Base-by-base conservation (phyloP, 106 monocot genomes). In the Allium cepa region DNA sequence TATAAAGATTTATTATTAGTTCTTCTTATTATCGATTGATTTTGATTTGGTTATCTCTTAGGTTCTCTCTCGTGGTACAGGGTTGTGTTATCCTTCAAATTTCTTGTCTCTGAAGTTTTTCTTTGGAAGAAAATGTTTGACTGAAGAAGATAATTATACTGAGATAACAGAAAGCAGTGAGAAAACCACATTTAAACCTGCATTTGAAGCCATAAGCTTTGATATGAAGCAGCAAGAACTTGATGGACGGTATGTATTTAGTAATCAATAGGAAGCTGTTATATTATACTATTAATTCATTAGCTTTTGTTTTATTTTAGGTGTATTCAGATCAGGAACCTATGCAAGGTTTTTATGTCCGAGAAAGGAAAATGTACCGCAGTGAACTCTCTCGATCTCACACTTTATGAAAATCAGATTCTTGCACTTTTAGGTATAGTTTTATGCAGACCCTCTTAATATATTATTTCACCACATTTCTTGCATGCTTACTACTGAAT, bases 371-470 rank as follows among this genome's bases (percentile, higher is more conserved):
- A 73, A 69, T 90, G 69, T 72, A 84, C 77, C 80, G 93, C 93
- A 47, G 86, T 94, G n/a, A 82, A 94, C 64, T 86, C 77, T 45
- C 79, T 94, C 60, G 79, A 87, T 26, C 86, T 94, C 55, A 87
- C 86, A 11, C 77, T 94, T 8, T 90, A 78, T 75, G 93, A 94
- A 72, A 94, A 84, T 57, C 93, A 94, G 60, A 90, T 94, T 75
- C 84, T 94, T 74, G 89, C 93, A 46, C 89, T 94, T 86, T 71
- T 94, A 64, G 93, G 93, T 94, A 81, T 72, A 36, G 36, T 36
- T 36, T 36, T 36, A 36, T 36, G 36, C 36, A 36, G 36, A 36
- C 36, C 36, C 36, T 36, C 36, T 36, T 36, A 36, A 36, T 36
- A 36, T 36, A 36, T 36, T 36, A 4, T 36, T 36, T 36, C 36